Base-by-base conservation (phyloP, 140 eudicot species). In the Artemisia princeps region DNA sequence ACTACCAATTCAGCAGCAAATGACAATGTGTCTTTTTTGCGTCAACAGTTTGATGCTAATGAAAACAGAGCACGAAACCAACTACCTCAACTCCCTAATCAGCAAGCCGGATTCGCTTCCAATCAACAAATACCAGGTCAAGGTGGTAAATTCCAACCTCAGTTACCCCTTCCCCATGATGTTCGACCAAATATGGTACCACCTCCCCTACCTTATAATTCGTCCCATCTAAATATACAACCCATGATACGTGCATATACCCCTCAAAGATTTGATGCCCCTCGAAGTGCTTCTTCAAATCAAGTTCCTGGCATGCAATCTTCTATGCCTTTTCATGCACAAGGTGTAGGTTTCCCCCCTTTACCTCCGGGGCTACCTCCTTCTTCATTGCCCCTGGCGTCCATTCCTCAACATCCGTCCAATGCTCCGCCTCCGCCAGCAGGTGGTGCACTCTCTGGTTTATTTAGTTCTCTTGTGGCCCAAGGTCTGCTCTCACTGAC, bases 401-500 rank as follows among this genome's bases (percentile, higher is more conserved):
- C 44, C 33, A 46, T 70, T 22, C 72, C 84, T 68, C 96, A 81
- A 73, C 76, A 60, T 30, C 74, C 70, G 59, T 71, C 76, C 45
- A 24, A 51, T 26, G 71, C 74, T 4, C 78, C 83, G 1, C 74
- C 76, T 65, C 79, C 89, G 45, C 77, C 81, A 48, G 75, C 78
- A 16, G 88, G 84, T 8, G 85, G 72, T 65, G 81, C 80, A 57
- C 69, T 86, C 67, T 76, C 99, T 6, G 86, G 95, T 56, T 78
- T 94, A 55, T 54, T 86, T 67, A 72, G 49, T 74, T 85, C 96
- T 68, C 84, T 94, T 45, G 65, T 88, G 81, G 90, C 96, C n/a
- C 96, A 86, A 72, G 99, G 99, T 51, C 67, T 94, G 64, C 77
- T 94, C 59, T 81, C 96, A 6, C 65, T 87, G 44, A 76, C 76